Percentiles rank a stretch among this genome's conserved stretches.
phyloP scores from a whole-genome alignment of 148 eudicot species.

The Chenopodium album region DNA sequence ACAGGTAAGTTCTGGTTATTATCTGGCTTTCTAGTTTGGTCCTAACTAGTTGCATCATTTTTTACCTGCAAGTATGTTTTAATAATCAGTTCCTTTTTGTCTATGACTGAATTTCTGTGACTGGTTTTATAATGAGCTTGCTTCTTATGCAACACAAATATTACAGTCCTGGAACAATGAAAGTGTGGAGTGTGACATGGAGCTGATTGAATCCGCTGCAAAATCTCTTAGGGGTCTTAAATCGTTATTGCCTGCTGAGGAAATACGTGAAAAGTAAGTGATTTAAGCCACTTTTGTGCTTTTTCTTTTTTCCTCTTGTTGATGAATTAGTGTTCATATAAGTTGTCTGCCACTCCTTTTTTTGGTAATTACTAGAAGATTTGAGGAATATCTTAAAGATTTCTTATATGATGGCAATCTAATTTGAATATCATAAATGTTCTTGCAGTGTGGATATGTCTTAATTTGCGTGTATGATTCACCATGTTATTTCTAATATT shows the following conservation, averaged over 20 bases:
- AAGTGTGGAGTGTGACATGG: slow-evolving; percentile 70
- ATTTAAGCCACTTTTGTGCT: not conserved
- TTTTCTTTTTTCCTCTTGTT: not conserved
- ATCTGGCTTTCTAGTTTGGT: not conserved
- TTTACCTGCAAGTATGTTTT: not conserved
- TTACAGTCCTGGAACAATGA: slow-evolving; percentile 81
- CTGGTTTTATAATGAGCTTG: not conserved
- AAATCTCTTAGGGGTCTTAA: slow-evolving; percentile 78
- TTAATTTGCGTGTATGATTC: too few species aligned
- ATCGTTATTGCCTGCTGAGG: slow-evolving; percentile 67
- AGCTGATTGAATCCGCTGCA: slow-evolving; percentile 60
- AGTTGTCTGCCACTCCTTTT: not conserved
- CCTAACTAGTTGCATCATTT: not conserved
- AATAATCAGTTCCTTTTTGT: not conserved
- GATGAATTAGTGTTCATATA: not conserved
- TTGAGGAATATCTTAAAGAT: not conserved
- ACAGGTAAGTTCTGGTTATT: slow-evolving; percentile 43
- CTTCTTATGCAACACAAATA: not conserved
- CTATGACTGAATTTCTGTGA: not conserved
- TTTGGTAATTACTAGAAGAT: too few species aligned
- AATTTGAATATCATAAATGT: not conserved
- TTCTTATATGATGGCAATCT: not conserved
- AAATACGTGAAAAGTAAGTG: slow-evolving; percentile 67
- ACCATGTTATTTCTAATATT: not conserved
- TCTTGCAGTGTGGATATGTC: not conserved